phyloP scores from a whole-genome alignment of 1,284 basidiomycete species.

The Coniophora puteana region DNA sequence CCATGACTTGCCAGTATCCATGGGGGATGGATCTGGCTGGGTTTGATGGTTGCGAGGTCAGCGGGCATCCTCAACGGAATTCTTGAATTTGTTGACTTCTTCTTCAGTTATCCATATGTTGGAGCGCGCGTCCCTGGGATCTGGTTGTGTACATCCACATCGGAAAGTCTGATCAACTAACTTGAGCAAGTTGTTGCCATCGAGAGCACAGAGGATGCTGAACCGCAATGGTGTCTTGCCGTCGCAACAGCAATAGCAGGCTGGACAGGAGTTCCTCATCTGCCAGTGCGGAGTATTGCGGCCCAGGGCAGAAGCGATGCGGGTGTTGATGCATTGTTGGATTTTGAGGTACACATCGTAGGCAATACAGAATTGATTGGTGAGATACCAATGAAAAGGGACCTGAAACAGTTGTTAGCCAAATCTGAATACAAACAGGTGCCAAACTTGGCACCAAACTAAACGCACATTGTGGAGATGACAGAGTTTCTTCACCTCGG shows the following conservation, averaged over 20 bases:
- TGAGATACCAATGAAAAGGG: constrained; percentile 3
- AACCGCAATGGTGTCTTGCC: constrained; percentile 1
- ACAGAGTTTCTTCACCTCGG: constrained; percentile 4
- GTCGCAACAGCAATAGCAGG: constrained; percentile 3
- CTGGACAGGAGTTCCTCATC: constrained; percentile 3
- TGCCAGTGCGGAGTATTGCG: constrained; percentile 4
- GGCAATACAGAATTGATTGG: constrained; percentile 1
- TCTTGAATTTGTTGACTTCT: not conserved
- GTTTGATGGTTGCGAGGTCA: not conserved
- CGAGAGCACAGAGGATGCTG: constrained; percentile 1
- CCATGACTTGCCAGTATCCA: not conserved
- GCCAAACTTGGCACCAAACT: too few species aligned
- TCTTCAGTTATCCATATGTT: not conserved
- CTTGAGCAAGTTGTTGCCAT: constrained; percentile 9
- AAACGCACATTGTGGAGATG: constrained; percentile 6
- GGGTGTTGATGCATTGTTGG: not conserved
- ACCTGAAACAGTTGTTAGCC: not conserved
- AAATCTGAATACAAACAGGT: not conserved
- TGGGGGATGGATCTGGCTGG: not conserved
- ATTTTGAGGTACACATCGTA: constrained; percentile 7
- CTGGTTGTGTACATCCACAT: not conserved
- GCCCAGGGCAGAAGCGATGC: not conserved
- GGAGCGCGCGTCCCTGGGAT: not conserved
- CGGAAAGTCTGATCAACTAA: too few species aligned
- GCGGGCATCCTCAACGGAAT: not conserved